Percentiles rank a stretch among this genome's conserved stretches.
These are phyloP conservation scores for Microcyclospora pomicola DNA, from an alignment of 2,329 filamentous ascomycete species.

Conservation along the genomic window DNA sequence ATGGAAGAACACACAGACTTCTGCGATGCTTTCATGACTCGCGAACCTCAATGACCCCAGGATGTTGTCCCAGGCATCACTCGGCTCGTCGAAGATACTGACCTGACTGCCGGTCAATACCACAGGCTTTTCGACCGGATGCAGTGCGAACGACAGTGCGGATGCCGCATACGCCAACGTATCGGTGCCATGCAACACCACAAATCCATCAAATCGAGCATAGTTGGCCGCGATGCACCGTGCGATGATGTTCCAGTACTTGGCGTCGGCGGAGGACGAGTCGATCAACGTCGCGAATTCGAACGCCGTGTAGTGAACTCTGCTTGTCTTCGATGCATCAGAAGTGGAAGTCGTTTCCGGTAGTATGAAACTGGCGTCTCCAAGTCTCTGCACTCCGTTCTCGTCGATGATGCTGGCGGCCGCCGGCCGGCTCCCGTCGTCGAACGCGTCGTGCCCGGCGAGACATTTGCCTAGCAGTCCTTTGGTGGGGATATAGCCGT, in stretches of 20 bases:
- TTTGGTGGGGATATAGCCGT: slow-evolving; percentile 59
- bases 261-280: slow-evolving; percentile 76
- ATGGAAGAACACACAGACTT: slow-evolving; percentile 89
- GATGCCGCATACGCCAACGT: slow-evolving; percentile 68
- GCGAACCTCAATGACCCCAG: slow-evolving; percentile 79
- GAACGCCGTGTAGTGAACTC: slow-evolving; percentile 65
- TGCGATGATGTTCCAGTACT: slow-evolving; percentile 77
- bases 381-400: slow-evolving; percentile 6
- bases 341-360: slow-evolving; percentile 2
- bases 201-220: slow-evolving; percentile 59
- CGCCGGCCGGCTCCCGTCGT: slow-evolving; percentile 49
- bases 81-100: slow-evolving; percentile 80
- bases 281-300: slow-evolving; percentile 79
- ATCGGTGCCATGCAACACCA: slow-evolving; percentile 53
- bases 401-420: slow-evolving; percentile 12
- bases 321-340: slow-evolving; percentile 1
- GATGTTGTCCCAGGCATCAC: slow-evolving; percentile 81
- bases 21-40: slow-evolving; percentile 82
- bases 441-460: slow-evolving; percentile 46
- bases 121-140: slow-evolving; percentile 69
- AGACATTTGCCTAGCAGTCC: slow-evolving; percentile 74
- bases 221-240: slow-evolving; percentile 72
- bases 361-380: not conserved
- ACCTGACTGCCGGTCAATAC: slow-evolving; percentile 60
- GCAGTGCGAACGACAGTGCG: slow-evolving; percentile 84